Evolutionary conservation across 2,329 filamentous ascomycete species (phyloP).

Genomic region (Cladobotryum protrusum): DNA sequence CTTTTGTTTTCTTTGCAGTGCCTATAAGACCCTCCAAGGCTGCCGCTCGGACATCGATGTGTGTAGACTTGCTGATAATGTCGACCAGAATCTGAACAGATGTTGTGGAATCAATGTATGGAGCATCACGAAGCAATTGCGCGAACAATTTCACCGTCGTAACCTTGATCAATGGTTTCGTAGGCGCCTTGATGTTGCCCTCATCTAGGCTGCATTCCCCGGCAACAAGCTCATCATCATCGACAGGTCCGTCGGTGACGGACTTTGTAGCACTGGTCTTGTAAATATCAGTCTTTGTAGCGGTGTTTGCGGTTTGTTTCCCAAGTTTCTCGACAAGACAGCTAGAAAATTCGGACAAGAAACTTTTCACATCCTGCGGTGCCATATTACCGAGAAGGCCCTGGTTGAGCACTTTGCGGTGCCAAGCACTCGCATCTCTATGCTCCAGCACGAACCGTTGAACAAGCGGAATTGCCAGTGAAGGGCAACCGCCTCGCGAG

Average conservation of each 20-base stretch:
- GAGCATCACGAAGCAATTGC: slow-evolving; percentile 24
- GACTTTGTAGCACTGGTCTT: too few species aligned
- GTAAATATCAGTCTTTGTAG: too few species aligned
- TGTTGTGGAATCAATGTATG: slow-evolving; percentile 20
- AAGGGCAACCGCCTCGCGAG: too few species aligned
- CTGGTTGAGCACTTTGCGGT: too few species aligned
- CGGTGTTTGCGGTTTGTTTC: slow-evolving; percentile 16
- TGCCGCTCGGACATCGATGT: slow-evolving; percentile 27
- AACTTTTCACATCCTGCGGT: slow-evolving; percentile 17
- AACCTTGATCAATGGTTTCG: slow-evolving; percentile 24
- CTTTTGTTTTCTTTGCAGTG: slow-evolving; percentile 15
- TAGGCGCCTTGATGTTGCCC: not conserved
- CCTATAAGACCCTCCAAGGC: slow-evolving; percentile 24
- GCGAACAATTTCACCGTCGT: slow-evolving; percentile 33
- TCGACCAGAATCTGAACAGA: slow-evolving; percentile 23
- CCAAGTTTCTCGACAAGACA: slow-evolving; percentile 24
- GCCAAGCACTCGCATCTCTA: too few species aligned
- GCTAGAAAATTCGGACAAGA: slow-evolving; percentile 22
- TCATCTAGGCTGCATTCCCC: too few species aligned
- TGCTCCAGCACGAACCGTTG: too few species aligned
- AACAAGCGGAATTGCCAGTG: too few species aligned
- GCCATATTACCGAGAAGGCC: slow-evolving; percentile 18
- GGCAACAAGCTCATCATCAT: too few species aligned
- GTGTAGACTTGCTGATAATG: slow-evolving; percentile 24
- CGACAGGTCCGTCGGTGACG: too few species aligned